Evolutionary conservation across 202 grass and related monocot genomes (phyloP).

Genomic region (Setaria viridis): DNA sequence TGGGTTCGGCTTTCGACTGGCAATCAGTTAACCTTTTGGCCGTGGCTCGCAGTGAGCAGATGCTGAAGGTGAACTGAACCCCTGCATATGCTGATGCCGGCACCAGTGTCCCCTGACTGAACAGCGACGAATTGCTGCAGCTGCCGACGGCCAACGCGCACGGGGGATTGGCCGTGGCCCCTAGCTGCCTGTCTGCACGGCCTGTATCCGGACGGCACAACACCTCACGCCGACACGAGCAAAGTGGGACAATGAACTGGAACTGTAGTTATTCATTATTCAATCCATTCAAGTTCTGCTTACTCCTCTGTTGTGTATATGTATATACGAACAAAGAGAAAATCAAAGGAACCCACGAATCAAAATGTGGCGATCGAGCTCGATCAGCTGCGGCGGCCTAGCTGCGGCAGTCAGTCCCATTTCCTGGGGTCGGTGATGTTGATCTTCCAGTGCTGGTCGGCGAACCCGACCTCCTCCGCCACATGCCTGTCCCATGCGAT

Average conservation of each 20-base stretch:
- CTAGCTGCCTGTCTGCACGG: no score
- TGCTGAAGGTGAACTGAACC: no score
- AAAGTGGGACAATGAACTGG: background rate
- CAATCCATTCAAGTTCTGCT: background rate
- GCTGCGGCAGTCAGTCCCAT: conserved; percentile 43
- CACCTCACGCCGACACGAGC: no score
- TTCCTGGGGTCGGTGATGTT: conserved; percentile 78
- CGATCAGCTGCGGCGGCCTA: background rate
- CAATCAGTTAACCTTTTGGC: no score
- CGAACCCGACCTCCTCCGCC: conserved; percentile 55
- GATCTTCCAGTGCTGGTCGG: conserved; percentile 79
- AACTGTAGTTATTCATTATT: background rate
- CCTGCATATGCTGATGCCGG: no score
- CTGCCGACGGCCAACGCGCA: no score
- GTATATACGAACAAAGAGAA: conserved; percentile 1
- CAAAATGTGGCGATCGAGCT: conserved; percentile 40
- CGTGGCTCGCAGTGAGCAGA: no score
- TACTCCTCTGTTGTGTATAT: background rate
- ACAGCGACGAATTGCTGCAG: no score
- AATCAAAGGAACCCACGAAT: background rate
- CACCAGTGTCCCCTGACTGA: no score
- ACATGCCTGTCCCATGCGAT: conserved; percentile 64
- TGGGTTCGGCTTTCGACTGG: no score
- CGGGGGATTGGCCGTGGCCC: no score
- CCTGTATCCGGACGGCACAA: no score